Base-by-base conservation (phyloP, 2,329 filamentous ascomycete genomes). In the Helicocarpus griseus region DNA sequence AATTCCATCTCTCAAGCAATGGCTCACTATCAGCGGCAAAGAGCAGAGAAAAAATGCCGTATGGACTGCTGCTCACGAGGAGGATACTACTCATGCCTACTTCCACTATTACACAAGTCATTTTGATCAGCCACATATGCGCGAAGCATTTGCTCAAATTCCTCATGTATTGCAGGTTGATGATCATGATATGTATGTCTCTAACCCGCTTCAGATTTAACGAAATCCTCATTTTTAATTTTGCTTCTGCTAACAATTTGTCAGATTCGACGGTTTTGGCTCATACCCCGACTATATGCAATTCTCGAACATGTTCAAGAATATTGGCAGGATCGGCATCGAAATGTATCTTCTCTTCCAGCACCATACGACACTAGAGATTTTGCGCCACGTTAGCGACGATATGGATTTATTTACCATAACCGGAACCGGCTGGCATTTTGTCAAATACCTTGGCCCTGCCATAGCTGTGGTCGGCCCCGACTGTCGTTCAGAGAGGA, bases 231-330 rank as follows among this genome's bases (percentile, higher is more conserved):
- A 36, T 26, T 43, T 24, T 28, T 51, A 5, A 35, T 44, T 26
- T 14, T 11, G 9, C 14, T 19, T 39, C 19, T 47, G 41, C 43
- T 52, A 29, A 56, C 24, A 17, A 51, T 61, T 46, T 19, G 19
- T 1, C 56, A 95, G 89, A 53, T 98, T 98, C 60, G 93, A 98
- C 64, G 93, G 93, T 24, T 98, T 93, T 61, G 93, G 93, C 28
- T 95, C 89, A 1, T 98, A 97, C 63, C 93, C 93, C 0, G 89
- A 95, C 56, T 94, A 97, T 66, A 97, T 98, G 91, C 93, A 98
- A 65, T 87, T 87, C 58, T 96, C 89, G 17, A 86, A 95, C 57
- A 89, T 97, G 73, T 97, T 98, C 76, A 96, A 95, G 72, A 97
- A 97, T 65, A 95, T 97, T 63, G 93, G 93, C 22, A 83, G 93